These are phyloP conservation scores for Tuctoria greenei DNA, from an alignment of 176 grass and related monocot species.

Conservation along the genomic window DNA sequence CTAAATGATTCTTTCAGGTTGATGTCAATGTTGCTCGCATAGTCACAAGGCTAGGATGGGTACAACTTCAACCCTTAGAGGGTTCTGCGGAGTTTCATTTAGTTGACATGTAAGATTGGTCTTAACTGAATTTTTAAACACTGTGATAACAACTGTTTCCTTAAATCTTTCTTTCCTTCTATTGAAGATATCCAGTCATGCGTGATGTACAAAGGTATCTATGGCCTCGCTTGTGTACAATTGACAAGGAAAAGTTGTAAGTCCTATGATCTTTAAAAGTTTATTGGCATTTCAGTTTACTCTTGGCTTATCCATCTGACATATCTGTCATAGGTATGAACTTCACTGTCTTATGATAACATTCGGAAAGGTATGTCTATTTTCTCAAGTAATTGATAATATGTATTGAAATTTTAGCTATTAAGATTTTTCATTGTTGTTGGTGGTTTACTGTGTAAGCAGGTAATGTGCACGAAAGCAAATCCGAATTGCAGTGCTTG, in stretches of 20 bases:
- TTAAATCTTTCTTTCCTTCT: conserved; percentile 19
- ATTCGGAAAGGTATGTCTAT: conserved; percentile 55
- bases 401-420: neutral
- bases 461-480: conserved; percentile 53
- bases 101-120: conserved; percentile 45
- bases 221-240: conserved; percentile 56
- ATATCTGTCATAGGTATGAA: conserved; percentile 49
- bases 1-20: conserved; percentile 43
- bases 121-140: conserved; percentile 29
- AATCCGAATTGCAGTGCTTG: conserved; percentile 54
- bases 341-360: conserved; percentile 64
- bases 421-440: conserved; percentile 7
- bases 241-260: conserved; percentile 55
- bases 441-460: conserved; percentile 26
- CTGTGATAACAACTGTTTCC: neutral
- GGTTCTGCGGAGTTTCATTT: conserved; percentile 42
- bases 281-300: neutral
- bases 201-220: conserved; percentile 54
- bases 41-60: conserved; percentile 59
- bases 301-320: conserved; percentile 32
- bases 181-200: conserved; percentile 56
- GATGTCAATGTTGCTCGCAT: conserved; percentile 57
- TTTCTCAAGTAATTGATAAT: neutral
- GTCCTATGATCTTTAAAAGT: conserved; percentile 12
- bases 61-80: conserved; percentile 46